A percentile compares a stretch with the other conserved stretches of the same genome.
Conservation (phyloP, 257 asterid species). For the Paulownia fortunei region DNA sequence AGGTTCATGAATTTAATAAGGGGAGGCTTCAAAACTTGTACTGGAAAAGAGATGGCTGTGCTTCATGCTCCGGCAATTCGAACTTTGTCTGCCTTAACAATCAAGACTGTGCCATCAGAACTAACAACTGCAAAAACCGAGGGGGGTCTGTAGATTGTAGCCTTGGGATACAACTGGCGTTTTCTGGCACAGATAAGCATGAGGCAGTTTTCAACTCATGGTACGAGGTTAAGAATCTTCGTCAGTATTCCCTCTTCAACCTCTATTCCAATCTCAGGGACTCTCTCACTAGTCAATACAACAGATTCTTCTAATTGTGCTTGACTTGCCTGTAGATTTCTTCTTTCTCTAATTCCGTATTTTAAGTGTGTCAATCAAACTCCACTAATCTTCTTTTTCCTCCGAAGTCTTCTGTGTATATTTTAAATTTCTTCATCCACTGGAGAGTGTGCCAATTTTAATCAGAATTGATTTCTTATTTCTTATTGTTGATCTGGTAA, state of each 20-base stretch:
- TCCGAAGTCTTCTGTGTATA: slow-evolving; percentile 27
- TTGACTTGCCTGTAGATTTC: slow-evolving; percentile 25
- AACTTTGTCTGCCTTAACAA: slow-evolving; percentile 79
- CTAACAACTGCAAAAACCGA: slow-evolving; percentile 65
- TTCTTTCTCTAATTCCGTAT: slow-evolving; percentile 27
- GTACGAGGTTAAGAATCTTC: slow-evolving; percentile 93
- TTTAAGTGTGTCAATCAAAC: slow-evolving; percentile 21
- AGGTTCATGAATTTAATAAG: slow-evolving; percentile 91
- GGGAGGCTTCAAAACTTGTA: slow-evolving; percentile 91
- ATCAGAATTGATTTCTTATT: not conserved
- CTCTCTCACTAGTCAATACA: slow-evolving; percentile 81
- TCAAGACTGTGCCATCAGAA: slow-evolving; percentile 91
- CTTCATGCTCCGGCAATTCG: slow-evolving; percentile 66
- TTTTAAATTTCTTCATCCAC: slow-evolving; percentile 12
- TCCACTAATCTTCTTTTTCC: not conserved
- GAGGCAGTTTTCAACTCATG: slow-evolving; percentile 87
- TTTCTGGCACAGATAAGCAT: slow-evolving; percentile 95
- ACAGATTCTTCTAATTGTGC: slow-evolving; percentile 55
- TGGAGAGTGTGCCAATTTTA: slow-evolving; percentile 2
- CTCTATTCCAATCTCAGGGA: slow-evolving; percentile 80
- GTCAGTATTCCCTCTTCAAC: slow-evolving; percentile 85
- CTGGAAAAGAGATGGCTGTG: slow-evolving; percentile 94
- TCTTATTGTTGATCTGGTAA: slow-evolving; percentile 1
- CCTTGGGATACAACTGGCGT: slow-evolving; percentile 86
- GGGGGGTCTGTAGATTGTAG: slow-evolving; percentile 91